Base-by-base conservation (phyloP, 768 basidiomycete genomes). In the Psilocybe cubensis region DNA sequence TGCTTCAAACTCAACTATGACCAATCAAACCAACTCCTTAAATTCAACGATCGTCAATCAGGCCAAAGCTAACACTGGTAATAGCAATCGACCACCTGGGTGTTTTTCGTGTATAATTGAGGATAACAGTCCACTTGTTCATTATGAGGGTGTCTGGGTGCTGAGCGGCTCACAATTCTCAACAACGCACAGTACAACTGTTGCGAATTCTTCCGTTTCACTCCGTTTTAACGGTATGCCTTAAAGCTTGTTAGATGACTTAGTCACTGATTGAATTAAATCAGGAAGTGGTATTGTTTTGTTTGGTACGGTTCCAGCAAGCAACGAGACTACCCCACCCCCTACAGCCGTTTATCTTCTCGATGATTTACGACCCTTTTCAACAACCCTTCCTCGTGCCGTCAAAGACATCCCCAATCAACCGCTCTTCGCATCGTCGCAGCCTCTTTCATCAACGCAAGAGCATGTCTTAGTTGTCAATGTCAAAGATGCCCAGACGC, bases 211-310 rank as follows among this genome's bases (percentile, higher is more conserved):
- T 4, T 70, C 54, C 23, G 61, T 76, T 27, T 68, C 71, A 0
- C 64, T 79, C 3, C 65, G 40, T 3, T 80, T 80, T 58, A 75
- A 74, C 55, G 77, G 79, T 77, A 12, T 24, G 35, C 42, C 35
- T 12, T 23, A 17, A 25, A 12, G 9, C 20, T 17, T 2, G n/a
- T 31, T 3, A 20, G 24, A 33, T 10, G 14, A n/a, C n/a, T 25
- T 38, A 52, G n/a, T 8, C 27, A 28, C 9, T 10, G 29, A 29
- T 24, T 14, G 38, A 5, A 9, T 50, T n/a, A 11, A 12, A 28
- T 18, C 7, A 83, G 80, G 79, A n/a, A 77, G 73, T n/a, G 75
- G 72, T 21, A 75, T 83, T 14, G 67, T 73, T 2, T 75, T 82
- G 6, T 75, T 78, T 50, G 82, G 82, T 0, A 77, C 76, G 6